Evolutionary conservation across 1,139 yeast genomes (phyloP).

Genomic region (Kodamaea suecica): DNA sequence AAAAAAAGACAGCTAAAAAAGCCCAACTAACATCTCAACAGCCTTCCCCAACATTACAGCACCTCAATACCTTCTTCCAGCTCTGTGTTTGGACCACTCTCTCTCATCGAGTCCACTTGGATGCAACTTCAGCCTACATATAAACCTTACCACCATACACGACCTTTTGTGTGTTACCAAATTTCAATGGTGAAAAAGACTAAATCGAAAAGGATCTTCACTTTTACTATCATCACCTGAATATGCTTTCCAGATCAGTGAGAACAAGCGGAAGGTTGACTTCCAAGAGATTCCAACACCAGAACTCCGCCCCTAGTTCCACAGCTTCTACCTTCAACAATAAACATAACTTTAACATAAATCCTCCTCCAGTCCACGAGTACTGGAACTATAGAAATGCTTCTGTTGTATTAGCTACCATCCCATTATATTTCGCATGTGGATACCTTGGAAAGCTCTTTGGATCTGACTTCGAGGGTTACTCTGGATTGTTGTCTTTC

Average conservation of each 20-base stretch:
- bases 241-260: constrained; percentile 29
- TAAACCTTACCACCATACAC: no score
- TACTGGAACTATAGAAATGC: constrained; percentile 46
- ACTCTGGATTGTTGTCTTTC: constrained; percentile 32
- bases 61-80: no score
- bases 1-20: no score
- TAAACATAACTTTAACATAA: constrained; percentile 42
- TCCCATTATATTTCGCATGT: constrained; percentile 37
- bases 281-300: constrained; percentile 35
- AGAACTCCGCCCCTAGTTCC: constrained; percentile 19
- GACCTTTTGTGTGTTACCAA: no score
- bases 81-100: neutral
- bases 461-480: constrained; percentile 30
- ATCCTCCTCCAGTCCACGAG: constrained; percentile 49
- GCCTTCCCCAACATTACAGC: no score
- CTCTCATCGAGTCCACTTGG: no score
- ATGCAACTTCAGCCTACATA: no score
- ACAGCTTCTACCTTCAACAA: constrained; percentile 36
- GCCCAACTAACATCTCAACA: no score
- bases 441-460: constrained; percentile 36
- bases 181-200: no score
- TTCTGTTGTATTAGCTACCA: constrained; percentile 35
- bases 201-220: no score
- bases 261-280: constrained; percentile 20
- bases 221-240: no score